These are phyloP conservation scores for Sporopachydermia lactativora DNA, from an alignment of 805 yeast genomes.

Conservation along the genomic window DNA sequence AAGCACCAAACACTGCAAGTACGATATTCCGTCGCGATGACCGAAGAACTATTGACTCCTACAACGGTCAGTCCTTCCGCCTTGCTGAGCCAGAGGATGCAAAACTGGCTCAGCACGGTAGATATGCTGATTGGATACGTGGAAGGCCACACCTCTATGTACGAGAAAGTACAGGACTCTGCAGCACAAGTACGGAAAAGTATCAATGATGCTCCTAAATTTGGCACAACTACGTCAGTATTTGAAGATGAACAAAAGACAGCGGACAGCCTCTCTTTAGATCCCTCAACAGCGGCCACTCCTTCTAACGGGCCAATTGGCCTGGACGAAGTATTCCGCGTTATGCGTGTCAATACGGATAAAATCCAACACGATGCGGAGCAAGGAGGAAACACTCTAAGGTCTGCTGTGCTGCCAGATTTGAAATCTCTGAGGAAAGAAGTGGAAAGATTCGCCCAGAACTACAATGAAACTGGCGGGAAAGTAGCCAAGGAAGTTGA, in stretches of 20 bases:
- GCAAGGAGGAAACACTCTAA: slow-evolving; percentile 26
- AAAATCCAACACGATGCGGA: slow-evolving; percentile 19
- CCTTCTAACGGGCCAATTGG: slow-evolving; percentile 10
- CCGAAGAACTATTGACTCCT: slow-evolving; percentile 13
- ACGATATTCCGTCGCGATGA: not conserved
- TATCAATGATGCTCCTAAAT: slow-evolving; percentile 20
- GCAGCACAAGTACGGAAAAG: slow-evolving; percentile 22
- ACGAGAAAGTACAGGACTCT: slow-evolving; percentile 15
- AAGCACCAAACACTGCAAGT: no score
- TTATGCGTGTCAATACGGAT: slow-evolving; percentile 19
- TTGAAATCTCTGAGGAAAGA: slow-evolving; percentile 27
- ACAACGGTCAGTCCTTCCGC: slow-evolving; percentile 22
- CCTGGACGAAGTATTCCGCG: slow-evolving; percentile 20
- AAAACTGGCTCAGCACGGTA: slow-evolving; percentile 23
- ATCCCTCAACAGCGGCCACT: slow-evolving; percentile 1
- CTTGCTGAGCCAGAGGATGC: slow-evolving; percentile 21
- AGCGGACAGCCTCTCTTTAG: slow-evolving; percentile 5
- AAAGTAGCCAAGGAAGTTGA: slow-evolving; percentile 26
- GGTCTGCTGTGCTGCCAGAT: slow-evolving; percentile 26
- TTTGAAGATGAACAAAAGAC: slow-evolving; percentile 3
- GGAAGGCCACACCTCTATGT: slow-evolving; percentile 16
- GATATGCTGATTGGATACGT: slow-evolving; percentile 17
- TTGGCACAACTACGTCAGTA: slow-evolving; percentile 12
- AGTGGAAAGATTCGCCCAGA: slow-evolving; percentile 28
- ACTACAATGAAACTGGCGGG: slow-evolving; percentile 20